These are phyloP conservation scores for Pugionium dolabratum DNA, from an alignment of 345 rosid genomes.

Conservation along the genomic window DNA sequence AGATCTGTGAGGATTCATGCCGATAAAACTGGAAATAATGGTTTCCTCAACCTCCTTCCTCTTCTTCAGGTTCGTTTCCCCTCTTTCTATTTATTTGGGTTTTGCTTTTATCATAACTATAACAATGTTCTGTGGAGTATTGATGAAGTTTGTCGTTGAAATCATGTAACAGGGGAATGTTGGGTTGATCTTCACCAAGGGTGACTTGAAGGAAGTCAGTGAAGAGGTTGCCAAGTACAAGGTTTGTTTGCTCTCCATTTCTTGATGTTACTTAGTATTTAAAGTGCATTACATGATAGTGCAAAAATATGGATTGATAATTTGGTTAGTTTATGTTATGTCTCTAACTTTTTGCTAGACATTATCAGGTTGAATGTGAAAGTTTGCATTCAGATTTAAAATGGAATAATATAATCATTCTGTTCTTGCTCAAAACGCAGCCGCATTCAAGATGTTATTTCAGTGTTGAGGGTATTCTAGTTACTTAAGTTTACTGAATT, in stretches of 20 bases:
- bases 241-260: conserved; percentile 35
- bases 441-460: no score
- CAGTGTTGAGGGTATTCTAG: not conserved
- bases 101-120: not conserved
- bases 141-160: not conserved
- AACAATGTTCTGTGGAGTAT: not conserved
- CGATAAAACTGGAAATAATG: conserved; percentile 66
- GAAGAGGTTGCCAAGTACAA: conserved; percentile 75
- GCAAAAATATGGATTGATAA: not conserved
- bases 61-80: conserved; percentile 68
- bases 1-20: conserved; percentile 75
- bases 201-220: conserved; percentile 75
- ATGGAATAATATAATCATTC: not conserved
- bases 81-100: not conserved
- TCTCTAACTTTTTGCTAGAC: not conserved
- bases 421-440: not conserved
- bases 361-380: not conserved
- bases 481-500: not conserved
- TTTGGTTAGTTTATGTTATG: not conserved
- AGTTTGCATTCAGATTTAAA: not conserved
- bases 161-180: conserved; percentile 59
- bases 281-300: not conserved
- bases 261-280: not conserved
- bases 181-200: conserved; percentile 74
- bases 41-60: conserved; percentile 63